These are phyloP conservation scores for Moelleriella libera DNA, from an alignment of 2,329 filamentous ascomycete species.

Conservation along the genomic window DNA sequence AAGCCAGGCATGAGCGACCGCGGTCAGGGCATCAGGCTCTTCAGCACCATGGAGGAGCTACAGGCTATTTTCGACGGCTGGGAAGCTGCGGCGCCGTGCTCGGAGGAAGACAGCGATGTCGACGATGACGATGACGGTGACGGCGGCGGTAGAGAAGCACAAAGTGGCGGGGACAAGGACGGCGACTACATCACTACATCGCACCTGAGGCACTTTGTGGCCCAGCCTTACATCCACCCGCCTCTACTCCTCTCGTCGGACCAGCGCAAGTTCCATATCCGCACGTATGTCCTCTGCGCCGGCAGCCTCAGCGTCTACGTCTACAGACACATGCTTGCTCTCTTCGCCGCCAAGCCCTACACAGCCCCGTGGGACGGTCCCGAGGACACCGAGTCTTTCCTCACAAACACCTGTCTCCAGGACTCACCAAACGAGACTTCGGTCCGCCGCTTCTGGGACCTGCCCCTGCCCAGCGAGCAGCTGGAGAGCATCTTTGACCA, in stretches of 20 bases:
- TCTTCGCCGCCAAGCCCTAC: constrained; percentile 74
- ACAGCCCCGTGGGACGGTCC: constrained; percentile 41
- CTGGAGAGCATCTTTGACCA: constrained; percentile 56
- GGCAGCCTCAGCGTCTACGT: constrained; percentile 73
- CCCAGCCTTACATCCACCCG: constrained; percentile 85
- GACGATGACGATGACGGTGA: constrained; percentile 36
- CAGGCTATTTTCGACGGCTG: constrained; percentile 81
- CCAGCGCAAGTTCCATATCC: constrained; percentile 82
- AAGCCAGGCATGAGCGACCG: constrained; percentile 97
- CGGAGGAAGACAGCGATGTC: constrained; percentile 40
- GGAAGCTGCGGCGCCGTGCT: constrained; percentile 49
- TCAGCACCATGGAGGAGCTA: constrained; percentile 74
- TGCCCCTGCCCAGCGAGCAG: constrained; percentile 34
- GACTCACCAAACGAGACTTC: constrained; percentile 42
- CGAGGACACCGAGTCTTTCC: constrained; percentile 52
- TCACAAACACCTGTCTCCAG: constrained; percentile 95
- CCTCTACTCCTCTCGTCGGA: constrained; percentile 54
- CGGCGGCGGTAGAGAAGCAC: constrained; percentile 7
- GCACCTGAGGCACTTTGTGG: constrained; percentile 89
- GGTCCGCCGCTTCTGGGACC: constrained; percentile 62
- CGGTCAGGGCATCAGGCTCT: constrained; percentile 83
- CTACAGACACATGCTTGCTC: constrained; percentile 80
- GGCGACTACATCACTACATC: constrained; percentile 60
- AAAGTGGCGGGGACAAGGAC: constrained; percentile 9
- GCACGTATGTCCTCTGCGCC: constrained; percentile 75